A percentile compares a stretch with the other conserved stretches of the same genome.
phyloP scores from a whole-genome alignment of 495 filamentous ascomycete genomes.

The Penicillium taxi region DNA sequence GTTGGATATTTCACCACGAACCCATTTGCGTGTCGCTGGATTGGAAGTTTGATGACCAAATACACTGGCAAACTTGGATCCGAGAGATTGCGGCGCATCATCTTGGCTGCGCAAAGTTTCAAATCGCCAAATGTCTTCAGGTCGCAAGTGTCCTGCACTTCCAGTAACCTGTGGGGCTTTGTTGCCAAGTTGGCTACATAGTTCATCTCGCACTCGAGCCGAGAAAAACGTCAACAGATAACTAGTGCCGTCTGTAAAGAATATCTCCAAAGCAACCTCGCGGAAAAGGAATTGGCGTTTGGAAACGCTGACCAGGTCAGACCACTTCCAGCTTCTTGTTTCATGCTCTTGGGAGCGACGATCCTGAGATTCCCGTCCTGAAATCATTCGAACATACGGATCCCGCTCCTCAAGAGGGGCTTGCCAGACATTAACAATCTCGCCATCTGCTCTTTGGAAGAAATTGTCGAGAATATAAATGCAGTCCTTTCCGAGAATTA shows the following conservation, averaged over 20 bases:
- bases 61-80: slow-evolving; percentile 89
- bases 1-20: slow-evolving; percentile 91
- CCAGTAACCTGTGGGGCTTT: slow-evolving; percentile 72
- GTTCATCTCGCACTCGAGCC: slow-evolving; percentile 61
- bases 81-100: slow-evolving; percentile 72
- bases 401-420: slow-evolving; percentile 88
- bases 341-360: slow-evolving; percentile 60
- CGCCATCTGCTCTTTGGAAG: slow-evolving; percentile 88
- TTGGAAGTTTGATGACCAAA: slow-evolving; percentile 68
- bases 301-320: slow-evolving; percentile 90
- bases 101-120: slow-evolving; percentile 77
- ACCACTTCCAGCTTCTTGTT: slow-evolving; percentile 86
- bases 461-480: slow-evolving; percentile 93
- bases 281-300: slow-evolving; percentile 93
- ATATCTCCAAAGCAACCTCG: slow-evolving; percentile 89
- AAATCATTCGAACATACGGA: slow-evolving; percentile 88
- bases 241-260: slow-evolving; percentile 93
- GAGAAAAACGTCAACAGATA: slow-evolving; percentile 82
- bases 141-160: slow-evolving; percentile 41
- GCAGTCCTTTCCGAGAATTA: slow-evolving; percentile 86
- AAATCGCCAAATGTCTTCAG: slow-evolving; percentile 76
- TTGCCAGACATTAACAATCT: slow-evolving; percentile 93
- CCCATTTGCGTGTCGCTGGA: slow-evolving; percentile 84
- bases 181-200: slow-evolving; percentile 61
- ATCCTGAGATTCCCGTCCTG: slow-evolving; percentile 63